Conservation (phyloP, 306 rosid species). For the Rubus idaeus region DNA sequence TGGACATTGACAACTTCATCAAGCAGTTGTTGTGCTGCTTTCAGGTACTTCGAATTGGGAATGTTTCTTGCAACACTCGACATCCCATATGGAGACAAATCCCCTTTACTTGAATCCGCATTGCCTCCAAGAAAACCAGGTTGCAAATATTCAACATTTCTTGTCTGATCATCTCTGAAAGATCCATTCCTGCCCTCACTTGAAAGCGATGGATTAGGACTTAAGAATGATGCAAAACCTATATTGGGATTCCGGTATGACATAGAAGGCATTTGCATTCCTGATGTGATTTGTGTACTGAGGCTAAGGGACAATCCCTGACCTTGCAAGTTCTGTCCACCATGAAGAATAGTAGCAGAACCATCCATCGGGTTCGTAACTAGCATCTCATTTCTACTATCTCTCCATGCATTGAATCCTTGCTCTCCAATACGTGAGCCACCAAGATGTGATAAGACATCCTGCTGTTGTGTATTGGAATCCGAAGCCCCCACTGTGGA, state of each 20-base stretch:
- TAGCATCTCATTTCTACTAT: slow-evolving; percentile 53
- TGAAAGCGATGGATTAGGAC: slow-evolving; percentile 50
- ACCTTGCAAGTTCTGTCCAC: slow-evolving; percentile 57
- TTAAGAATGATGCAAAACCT: slow-evolving; percentile 51
- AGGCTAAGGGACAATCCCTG: slow-evolving; percentile 81
- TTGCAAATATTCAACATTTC: slow-evolving; percentile 46
- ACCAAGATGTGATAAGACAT: slow-evolving; percentile 47
- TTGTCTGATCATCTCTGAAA: slow-evolving; percentile 47
- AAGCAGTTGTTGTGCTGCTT: slow-evolving; percentile 70
- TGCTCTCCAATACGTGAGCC: slow-evolving; percentile 42
- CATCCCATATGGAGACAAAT: slow-evolving; percentile 54
- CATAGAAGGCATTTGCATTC: slow-evolving; percentile 54
- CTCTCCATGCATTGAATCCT: slow-evolving; percentile 63
- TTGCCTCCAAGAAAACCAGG: slow-evolving; percentile 44
- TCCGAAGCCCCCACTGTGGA: slow-evolving; percentile 48
- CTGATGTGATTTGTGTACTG: slow-evolving; percentile 57
- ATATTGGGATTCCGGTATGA: slow-evolving; percentile 43
- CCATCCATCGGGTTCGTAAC: slow-evolving; percentile 42
- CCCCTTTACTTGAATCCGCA: slow-evolving; percentile 48
- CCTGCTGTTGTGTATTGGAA: slow-evolving; percentile 48
- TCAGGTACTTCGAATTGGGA: slow-evolving; percentile 70
- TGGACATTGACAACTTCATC: slow-evolving; percentile 76
- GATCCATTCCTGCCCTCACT: slow-evolving; percentile 47
- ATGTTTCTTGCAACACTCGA: slow-evolving; percentile 41
- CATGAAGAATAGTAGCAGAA: slow-evolving; percentile 39